These are phyloP conservation scores for Eustoma russellianum DNA, from an alignment of 257 asterid genomes.

Conservation along the genomic window DNA sequence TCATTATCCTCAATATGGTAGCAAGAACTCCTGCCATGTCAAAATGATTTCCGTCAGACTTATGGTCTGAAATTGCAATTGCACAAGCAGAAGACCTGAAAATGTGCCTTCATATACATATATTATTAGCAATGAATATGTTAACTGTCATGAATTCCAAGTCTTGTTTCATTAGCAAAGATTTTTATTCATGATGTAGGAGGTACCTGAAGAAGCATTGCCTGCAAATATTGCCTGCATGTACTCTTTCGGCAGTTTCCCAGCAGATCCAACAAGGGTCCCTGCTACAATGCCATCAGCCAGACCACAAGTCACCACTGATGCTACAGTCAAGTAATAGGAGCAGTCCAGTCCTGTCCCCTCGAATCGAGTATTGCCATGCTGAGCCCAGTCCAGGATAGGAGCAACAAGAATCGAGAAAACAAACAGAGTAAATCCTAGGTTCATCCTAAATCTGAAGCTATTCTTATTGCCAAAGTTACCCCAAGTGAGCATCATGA, in stretches of 20 bases:
- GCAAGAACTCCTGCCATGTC: constrained; percentile 50
- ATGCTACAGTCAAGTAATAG: constrained; percentile 32
- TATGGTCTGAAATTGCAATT: no score
- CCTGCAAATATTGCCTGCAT: constrained; percentile 91
- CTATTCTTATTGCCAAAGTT: constrained; percentile 19
- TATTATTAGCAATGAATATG: no score
- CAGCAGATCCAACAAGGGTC: constrained; percentile 55
- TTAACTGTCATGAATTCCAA: no score
- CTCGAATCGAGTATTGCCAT: constrained; percentile 8
- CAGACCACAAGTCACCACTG: constrained; percentile 54
- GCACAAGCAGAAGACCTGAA: no score
- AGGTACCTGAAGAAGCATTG: constrained; percentile 76
- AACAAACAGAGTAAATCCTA: constrained; percentile 59
- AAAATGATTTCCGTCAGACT: neutral
- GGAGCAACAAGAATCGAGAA: constrained; percentile 47
- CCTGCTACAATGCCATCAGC: constrained; percentile 72
- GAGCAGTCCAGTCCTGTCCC: constrained; percentile 13
- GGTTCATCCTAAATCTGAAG: constrained; percentile 46
- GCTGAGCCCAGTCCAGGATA: constrained; percentile 38
- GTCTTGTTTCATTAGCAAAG: no score
- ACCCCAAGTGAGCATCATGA: constrained; percentile 29
- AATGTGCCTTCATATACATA: no score
- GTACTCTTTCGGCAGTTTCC: constrained; percentile 59
- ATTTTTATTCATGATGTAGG: no score
- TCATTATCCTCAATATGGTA: constrained; percentile 44